Evolutionary conservation across 1,284 basidiomycete species (phyloP).

Genomic region (Heterobasidion occidentale): DNA sequence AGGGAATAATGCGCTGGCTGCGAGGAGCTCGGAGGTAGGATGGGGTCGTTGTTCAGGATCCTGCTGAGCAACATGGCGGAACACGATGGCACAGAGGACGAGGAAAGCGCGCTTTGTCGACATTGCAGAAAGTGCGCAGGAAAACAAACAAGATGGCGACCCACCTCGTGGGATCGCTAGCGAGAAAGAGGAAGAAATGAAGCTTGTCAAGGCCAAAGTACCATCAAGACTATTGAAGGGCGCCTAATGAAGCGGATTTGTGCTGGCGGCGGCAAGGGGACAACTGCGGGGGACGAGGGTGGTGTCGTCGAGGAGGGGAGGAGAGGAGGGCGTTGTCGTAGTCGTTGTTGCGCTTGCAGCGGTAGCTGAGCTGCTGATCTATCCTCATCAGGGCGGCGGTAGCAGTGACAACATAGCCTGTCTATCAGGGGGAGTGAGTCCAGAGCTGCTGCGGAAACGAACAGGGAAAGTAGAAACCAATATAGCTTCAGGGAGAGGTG

Average conservation of each 20-base stretch:
- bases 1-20: slow-evolving; percentile 1
- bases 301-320: slow-evolving; percentile 10
- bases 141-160: not conserved
- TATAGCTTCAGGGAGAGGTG: too few relatives aligned
- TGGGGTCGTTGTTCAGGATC: slow-evolving; percentile 22
- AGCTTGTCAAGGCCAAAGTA: not conserved
- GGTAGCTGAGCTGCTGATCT: too few relatives aligned
- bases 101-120: not conserved
- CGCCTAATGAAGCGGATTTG: not conserved
- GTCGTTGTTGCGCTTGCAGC: too few relatives aligned
- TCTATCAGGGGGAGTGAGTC: too few relatives aligned
- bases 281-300: not conserved
- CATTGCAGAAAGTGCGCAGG: not conserved
- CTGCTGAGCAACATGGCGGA: slow-evolving; percentile 21
- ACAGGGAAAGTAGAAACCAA: too few relatives aligned
- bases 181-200: not conserved
- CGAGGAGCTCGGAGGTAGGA: slow-evolving; percentile 1
- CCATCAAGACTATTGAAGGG: not conserved
- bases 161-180: not conserved
- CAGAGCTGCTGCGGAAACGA: too few relatives aligned
- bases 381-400: too few relatives aligned
- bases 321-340: not conserved
- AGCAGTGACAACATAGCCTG: too few relatives aligned
- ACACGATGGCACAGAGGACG: not conserved
- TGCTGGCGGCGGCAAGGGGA: not conserved